Evolutionary conservation across 2,329 filamentous ascomycete genomes (phyloP), one percentile per base, ranked within the genome.

Genomic region (Aspergillus eucalypticola): DNA sequence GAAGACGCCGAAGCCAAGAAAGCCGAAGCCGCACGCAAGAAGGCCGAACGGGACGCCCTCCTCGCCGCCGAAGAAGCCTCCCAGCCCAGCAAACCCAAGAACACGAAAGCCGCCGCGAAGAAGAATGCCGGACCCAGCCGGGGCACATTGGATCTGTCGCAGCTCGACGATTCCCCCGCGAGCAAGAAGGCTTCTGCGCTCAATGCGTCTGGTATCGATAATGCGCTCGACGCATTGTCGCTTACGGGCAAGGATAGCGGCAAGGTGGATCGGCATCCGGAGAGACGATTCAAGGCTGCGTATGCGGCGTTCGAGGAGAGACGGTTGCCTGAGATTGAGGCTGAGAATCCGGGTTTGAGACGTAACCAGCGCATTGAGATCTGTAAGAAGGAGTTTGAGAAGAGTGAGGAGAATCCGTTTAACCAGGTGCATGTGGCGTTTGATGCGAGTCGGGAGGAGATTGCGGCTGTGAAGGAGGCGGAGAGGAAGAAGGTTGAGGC

Each of bases 331-430:
- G 92, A 98, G 83, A 91, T 97, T 84, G 90, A 94, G 72, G 81
- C 86, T 57, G 92, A 97, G 75, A 90, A 89, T 56, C 87, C 89
- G 59, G 92, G 91, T 0, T 76, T 98, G 73, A 83, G 93, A 59
- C 82, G 90, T 68, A 86, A 96, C 68, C 93, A 97, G 84, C 89
- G 90, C 77, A 88, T 93, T 70, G 90, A 94, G 64, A 83, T 88
- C 72, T 90, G 96, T 67, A 79, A 86, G 64, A 96, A 96, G 82
- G 95, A 98, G 80, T 99, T 98, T 76, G 90, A 96, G 77, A 96
- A 92, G 82, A 90, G 90, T 71, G 89, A 91, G 1, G 94, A 98
- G 69, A 99, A 99, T 76, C 95, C 95, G 13, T 95, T 96, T 80
- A 96, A 96, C 79, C 91, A 96, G 79, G 88, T 89, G 15, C 86